Evolutionary conservation across 2,329 filamentous ascomycete species (phyloP).

Genomic region (Keithomyces neogunnii): DNA sequence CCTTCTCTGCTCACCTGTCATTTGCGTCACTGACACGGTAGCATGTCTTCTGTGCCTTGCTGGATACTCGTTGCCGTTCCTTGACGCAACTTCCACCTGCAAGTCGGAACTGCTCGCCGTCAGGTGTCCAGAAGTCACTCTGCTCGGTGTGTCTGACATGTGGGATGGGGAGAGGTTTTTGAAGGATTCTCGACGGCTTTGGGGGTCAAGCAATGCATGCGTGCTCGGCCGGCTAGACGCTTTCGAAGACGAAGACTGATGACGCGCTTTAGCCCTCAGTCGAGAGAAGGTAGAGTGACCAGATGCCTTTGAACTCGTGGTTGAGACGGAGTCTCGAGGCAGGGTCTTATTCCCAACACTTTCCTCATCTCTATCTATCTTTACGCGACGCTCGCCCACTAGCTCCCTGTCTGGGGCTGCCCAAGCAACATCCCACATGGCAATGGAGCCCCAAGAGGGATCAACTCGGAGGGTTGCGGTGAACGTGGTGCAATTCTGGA

Average conservation of each 20-base stretch:
- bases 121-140: background rate
- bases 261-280: slow-evolving; percentile 18
- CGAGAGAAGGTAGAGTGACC: slow-evolving; percentile 13
- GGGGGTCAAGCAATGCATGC: background rate
- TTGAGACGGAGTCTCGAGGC: slow-evolving; percentile 6
- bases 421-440: slow-evolving; percentile 54
- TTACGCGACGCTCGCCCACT: slow-evolving; percentile 42
- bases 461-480: background rate
- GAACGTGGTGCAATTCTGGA: background rate
- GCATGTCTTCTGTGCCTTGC: background rate
- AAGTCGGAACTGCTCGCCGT: background rate
- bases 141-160: slow-evolving; percentile 2
- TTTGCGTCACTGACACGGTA: background rate
- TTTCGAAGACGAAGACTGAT: slow-evolving; percentile 6
- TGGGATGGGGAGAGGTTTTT: slow-evolving; percentile 1
- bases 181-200: background rate
- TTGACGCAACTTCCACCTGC: background rate
- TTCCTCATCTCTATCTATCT: slow-evolving; percentile 31
- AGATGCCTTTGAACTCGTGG: slow-evolving; percentile 6
- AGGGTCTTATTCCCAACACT: slow-evolving; percentile 4
- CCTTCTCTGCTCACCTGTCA: background rate
- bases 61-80: background rate
- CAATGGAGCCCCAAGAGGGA: slow-evolving; percentile 4
- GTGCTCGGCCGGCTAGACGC: background rate
- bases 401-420: slow-evolving; percentile 45